phyloP scores from a whole-genome alignment of 495 filamentous ascomycete species.

The Xylaria venustula region DNA sequence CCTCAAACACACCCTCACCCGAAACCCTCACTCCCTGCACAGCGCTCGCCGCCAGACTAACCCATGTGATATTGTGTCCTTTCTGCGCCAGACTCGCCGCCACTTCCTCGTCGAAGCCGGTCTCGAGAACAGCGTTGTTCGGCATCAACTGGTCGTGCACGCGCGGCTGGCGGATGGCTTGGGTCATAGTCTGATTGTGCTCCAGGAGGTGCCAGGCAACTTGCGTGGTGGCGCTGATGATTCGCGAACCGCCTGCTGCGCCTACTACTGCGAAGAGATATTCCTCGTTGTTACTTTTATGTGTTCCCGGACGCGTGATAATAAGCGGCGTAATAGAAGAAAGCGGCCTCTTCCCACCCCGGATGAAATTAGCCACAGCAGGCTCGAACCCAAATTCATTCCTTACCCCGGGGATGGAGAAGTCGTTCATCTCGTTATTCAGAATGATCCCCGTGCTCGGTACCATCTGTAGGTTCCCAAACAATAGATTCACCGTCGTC shows the following conservation, averaged over 20 bases:
- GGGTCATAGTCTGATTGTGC: slow-evolving; percentile 46
- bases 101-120: slow-evolving; percentile 62
- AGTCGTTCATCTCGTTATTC: slow-evolving; percentile 89
- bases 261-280: slow-evolving; percentile 58
- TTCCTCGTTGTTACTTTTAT: neutral
- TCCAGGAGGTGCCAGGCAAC: slow-evolving; percentile 71
- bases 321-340: slow-evolving; percentile 73
- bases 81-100: slow-evolving; percentile 58
- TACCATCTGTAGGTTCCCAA: slow-evolving; percentile 74
- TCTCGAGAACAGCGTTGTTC: slow-evolving; percentile 64
- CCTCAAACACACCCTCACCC: slow-evolving; percentile 45
- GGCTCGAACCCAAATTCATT: slow-evolving; percentile 79
- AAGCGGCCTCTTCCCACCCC: slow-evolving; percentile 70
- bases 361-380: slow-evolving; percentile 70
- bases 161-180: slow-evolving; percentile 61
- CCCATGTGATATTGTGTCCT: slow-evolving; percentile 73
- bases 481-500: slow-evolving; percentile 82
- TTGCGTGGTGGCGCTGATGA: slow-evolving; percentile 76
- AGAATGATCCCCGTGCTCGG: slow-evolving; percentile 81
- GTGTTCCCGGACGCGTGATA: slow-evolving; percentile 58
- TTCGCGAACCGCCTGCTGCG: slow-evolving; percentile 73
- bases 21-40: slow-evolving; percentile 64
- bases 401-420: slow-evolving; percentile 65
- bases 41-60: slow-evolving; percentile 57
- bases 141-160: slow-evolving; percentile 81